Evolutionary conservation across 192 early-diverging fungal species (phyloP), one percentile per base, ranked within the genome.

Genomic region (Coemansia sp.): DNA sequence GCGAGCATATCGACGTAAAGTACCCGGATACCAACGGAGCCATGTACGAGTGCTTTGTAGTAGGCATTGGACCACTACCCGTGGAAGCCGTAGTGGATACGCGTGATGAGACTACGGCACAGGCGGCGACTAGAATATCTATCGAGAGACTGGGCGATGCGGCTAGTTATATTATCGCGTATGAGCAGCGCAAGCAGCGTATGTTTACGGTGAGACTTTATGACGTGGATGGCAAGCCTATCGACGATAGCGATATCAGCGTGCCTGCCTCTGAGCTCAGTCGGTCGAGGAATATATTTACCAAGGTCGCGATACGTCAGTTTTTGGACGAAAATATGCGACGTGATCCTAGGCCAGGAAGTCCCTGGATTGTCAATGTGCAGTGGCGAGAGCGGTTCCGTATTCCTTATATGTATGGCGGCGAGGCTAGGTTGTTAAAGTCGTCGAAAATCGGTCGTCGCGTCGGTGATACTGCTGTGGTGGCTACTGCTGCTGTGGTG

Each of bases 1-100:
- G 67, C 52, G 86, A 87, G 43, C 76, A 83, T 16, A 69, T 87
- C 2, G 78, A 87, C 52, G 76, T 86, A 6, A 73, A 40, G 74
- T 84, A 81, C 61, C 85, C 76, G 29, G 70, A 64, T 16, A 75
- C 61, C 7, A 73, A 73, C 16, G 70, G 69, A 3, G 82, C 74
- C 33, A 79, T 80, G 78, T 80, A 84, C 60, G 82, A 84, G 63
- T 84, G 82, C 47, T 69, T 73, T 44, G 82, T 79, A 3, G 74
- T 84, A 1, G 31, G 57, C 1, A 64, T 64, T 1, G 74, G 73
- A 2, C 62, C 70, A 13, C 67, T 83, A 36, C 72, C 80, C 31
- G n/a, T 3, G 13, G 64, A 57, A 22, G 64, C 58, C 18, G 36
- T 31, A 11, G 40, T 46, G n/a, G 49, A 68, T 58, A 8, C 46